Evolutionary conservation across 164 flowering plant genomes (phyloP), one percentile per base, ranked within the genome.

Genomic region (Berberis thunbergii): DNA sequence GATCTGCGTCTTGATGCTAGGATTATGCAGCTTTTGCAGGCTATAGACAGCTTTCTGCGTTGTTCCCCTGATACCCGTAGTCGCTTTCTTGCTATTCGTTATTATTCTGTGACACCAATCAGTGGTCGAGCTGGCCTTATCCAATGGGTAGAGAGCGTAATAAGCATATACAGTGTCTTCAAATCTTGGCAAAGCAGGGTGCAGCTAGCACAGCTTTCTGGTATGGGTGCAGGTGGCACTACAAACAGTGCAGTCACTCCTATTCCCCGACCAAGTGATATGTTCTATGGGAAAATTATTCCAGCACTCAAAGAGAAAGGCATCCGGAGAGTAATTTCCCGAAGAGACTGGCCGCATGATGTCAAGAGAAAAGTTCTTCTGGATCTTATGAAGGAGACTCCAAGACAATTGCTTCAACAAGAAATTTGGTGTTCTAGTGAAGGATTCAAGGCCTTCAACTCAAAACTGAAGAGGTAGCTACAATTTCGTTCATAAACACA

Each of bases 301-400:
- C 98, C 98, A 11, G 98, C 97, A 72, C 86, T 94, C 6, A 94
- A 94, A 73, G 98, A 94, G 82, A 90, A 94, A 80, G 98, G 98
- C 54, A 94, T 94, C 48, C 80, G 92, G 67, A 86, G 88, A 79
- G 98, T 91, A 54, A 94, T 94, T 66, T 94, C 98, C 50, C 85
- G 98, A 69, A 83, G 87, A 70, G 98, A 94, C 73, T 94, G 98
- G 98, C 98, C 98, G 64, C 98, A 90, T 70, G 98, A 94, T 61
- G 98, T 94, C 52, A 94, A 94, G 79, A 74, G 89, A 46, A 88
- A 90, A 76, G 97, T 94, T 78, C 88, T 90, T 61, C 63, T 84
- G 66, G 97, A 94, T 75, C 95, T 94, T 64, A 94, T 88, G 96
- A 83, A 83, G 68, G 98, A 94, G 73, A 80, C 86, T 62, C 98